A percentile compares a stretch with the other conserved stretches of the same genome.
These are phyloP conservation scores for Lagerstroemia speciosa DNA, from an alignment of 345 rosid species.

Conservation along the genomic window DNA sequence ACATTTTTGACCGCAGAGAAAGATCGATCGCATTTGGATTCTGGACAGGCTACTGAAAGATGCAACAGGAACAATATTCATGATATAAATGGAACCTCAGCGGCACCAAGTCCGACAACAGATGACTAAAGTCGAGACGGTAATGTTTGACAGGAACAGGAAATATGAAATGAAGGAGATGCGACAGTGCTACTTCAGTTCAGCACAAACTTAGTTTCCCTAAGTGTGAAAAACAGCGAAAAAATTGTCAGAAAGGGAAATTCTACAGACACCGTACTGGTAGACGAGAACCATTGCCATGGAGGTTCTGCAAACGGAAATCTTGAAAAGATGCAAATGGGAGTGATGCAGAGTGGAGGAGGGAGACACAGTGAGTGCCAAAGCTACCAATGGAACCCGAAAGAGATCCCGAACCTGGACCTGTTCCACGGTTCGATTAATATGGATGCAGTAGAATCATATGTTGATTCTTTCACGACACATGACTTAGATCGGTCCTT, in stretches of 20 bases:
- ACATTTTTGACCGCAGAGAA: too few relatives aligned
- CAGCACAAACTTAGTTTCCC: not conserved
- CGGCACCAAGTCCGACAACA: too few relatives aligned
- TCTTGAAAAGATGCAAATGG: not conserved
- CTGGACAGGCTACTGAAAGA: too few relatives aligned
- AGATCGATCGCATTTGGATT: too few relatives aligned
- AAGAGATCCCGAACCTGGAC: conserved; percentile 5
- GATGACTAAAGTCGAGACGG: too few relatives aligned
- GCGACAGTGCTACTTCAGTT: not conserved
- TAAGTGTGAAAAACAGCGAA: not conserved
- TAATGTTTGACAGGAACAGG: too few relatives aligned
- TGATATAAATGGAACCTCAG: too few relatives aligned
- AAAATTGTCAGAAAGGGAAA: not conserved
- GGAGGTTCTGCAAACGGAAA: not conserved
- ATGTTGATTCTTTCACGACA: conserved; percentile 11
- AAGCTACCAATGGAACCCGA: not conserved
- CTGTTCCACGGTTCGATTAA: not conserved
- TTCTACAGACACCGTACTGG: not conserved
- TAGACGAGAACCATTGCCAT: not conserved
- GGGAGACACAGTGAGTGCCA: not conserved
- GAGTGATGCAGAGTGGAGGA: conserved; percentile 2
- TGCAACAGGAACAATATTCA: too few relatives aligned
- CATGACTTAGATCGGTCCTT: conserved; percentile 3
- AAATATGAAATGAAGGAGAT: not conserved
- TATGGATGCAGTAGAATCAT: conserved; percentile 11